phyloP scores from a whole-genome alignment of 257 asterid species.

The Galeopsis tetrahit region DNA sequence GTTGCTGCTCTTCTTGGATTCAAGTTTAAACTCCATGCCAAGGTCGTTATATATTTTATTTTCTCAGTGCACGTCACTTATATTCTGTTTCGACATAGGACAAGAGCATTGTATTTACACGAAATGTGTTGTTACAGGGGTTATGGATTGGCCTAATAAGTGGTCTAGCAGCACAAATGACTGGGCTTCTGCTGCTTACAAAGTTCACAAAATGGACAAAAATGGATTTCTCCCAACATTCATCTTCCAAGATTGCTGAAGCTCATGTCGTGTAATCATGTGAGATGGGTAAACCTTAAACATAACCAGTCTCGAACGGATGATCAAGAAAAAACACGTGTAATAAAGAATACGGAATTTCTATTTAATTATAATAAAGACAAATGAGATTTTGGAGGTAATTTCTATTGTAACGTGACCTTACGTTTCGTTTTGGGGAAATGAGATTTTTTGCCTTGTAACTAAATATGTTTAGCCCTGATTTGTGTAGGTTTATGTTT shows the following conservation, averaged over 20 bases:
- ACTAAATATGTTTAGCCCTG: too few relatives aligned
- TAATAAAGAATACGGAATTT: too few relatives aligned
- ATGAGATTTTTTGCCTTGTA: too few relatives aligned
- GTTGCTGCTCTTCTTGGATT: conserved; percentile 60
- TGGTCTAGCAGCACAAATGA: conserved; percentile 61
- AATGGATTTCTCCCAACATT: conserved; percentile 38
- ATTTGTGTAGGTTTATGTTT: too few relatives aligned
- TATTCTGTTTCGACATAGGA: not conserved
- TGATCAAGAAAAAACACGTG: too few relatives aligned
- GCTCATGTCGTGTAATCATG: not conserved
- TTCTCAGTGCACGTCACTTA: too few relatives aligned
- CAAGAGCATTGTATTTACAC: not conserved
- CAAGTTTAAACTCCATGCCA: conserved; percentile 51
- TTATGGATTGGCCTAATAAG: conserved; percentile 73
- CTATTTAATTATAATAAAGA: too few relatives aligned
- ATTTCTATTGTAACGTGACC: too few relatives aligned
- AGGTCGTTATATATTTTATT: conserved; percentile 41
- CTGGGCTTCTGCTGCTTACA: conserved; percentile 58
- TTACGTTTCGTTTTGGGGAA: too few relatives aligned
- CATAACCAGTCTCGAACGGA: too few relatives aligned
- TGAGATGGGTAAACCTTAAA: not conserved
- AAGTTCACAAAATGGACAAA: conserved; percentile 59
- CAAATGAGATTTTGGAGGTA: too few relatives aligned
- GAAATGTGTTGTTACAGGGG: conserved; percentile 45
- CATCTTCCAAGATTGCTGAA: conserved; percentile 28